phyloP scores from a whole-genome alignment of 805 yeast species.

The Priceomyces carsonii region DNA sequence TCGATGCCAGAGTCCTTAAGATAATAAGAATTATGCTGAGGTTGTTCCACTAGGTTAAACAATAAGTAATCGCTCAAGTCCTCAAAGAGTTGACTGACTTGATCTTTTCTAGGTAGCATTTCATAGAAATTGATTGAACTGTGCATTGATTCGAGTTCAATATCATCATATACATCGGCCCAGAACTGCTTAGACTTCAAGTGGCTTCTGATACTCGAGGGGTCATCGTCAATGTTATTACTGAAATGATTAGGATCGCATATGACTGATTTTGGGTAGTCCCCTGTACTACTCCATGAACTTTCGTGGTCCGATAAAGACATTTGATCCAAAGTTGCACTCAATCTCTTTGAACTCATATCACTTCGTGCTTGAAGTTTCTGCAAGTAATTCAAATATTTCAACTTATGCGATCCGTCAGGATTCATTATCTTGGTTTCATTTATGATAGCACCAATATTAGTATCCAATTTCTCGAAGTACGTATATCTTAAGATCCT shows the following conservation, averaged over 20 bases:
- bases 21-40: no score
- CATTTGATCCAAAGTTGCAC: neutral
- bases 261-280: neutral
- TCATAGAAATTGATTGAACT: constrained; percentile 14
- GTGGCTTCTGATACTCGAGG: constrained; percentile 8
- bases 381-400: constrained; percentile 1
- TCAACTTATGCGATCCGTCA: neutral
- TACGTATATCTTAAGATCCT: constrained; percentile 8
- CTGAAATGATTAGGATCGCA: neutral
- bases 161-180: constrained; percentile 32
- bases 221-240: neutral
- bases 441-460: constrained; percentile 1
- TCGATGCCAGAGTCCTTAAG: no score
- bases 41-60: no score
- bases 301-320: neutral
- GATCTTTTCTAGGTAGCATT: constrained; percentile 18
- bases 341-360: neutral
- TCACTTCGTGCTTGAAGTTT: neutral
- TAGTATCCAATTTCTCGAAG: constrained; percentile 2
- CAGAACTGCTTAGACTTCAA: constrained; percentile 24
- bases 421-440: neutral
- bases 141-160: constrained; percentile 21
- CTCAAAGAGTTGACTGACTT: constrained; percentile 17
- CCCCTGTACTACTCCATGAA: neutral
- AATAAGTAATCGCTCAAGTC: constrained; percentile 26